Conservation (phyloP, 768 basidiomycete genomes). For the Cytidiella melzeri region DNA sequence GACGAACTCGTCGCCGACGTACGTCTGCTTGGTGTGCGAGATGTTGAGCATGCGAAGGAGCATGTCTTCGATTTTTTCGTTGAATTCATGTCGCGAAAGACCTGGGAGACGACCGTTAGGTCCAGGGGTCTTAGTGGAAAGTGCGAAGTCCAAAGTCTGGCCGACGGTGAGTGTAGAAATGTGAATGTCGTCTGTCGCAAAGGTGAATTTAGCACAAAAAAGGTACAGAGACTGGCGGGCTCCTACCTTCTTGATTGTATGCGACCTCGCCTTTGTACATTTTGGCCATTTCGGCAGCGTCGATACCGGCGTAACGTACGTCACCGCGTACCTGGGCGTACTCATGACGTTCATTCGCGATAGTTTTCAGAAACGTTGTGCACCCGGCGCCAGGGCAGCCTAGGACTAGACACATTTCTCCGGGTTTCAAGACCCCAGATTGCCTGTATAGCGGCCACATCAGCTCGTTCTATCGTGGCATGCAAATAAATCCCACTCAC, state of each 20-base stretch:
- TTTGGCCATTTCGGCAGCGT: constrained; percentile 68
- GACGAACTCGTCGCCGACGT: constrained; percentile 84
- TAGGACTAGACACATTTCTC: constrained; percentile 83
- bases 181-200: constrained; percentile 68
- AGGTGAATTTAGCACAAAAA: too few species aligned
- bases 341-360: constrained; percentile 68
- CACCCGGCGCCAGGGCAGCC: constrained; percentile 85
- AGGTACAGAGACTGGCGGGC: neutral
- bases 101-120: constrained; percentile 68
- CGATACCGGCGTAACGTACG: constrained; percentile 79
- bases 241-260: constrained; percentile 78
- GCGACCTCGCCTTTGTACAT: constrained; percentile 75
- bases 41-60: constrained; percentile 80
- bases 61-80: constrained; percentile 49
- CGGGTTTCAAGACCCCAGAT: constrained; percentile 65
- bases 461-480: neutral
- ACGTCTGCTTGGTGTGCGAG: constrained; percentile 67
- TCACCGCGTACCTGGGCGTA: constrained; percentile 62
- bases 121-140: constrained; percentile 71
- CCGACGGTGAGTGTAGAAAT: constrained; percentile 77
- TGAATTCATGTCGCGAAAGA: constrained; percentile 53
- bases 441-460: constrained; percentile 39
- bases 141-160: constrained; percentile 67
- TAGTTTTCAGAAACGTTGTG: constrained; percentile 77
- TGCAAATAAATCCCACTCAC: constrained; percentile 25